Base-by-base conservation (phyloP, 805 yeast species). In the Wickerhamiella kurtzmanii region DNA sequence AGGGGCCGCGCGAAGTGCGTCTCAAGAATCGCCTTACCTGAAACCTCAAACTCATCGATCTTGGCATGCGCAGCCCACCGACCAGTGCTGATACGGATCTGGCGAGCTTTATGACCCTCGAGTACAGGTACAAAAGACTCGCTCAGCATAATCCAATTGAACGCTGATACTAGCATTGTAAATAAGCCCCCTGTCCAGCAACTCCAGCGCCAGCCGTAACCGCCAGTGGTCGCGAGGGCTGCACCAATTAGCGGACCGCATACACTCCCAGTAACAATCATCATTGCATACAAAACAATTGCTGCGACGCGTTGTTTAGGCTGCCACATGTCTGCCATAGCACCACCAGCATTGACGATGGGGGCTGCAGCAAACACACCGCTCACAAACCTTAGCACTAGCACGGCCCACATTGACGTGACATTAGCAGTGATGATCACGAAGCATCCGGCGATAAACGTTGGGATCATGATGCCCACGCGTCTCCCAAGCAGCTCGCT, bases 61-160 rank as follows among this genome's bases (percentile, higher is more conserved):
- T 82, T 92, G 25, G 96, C 82, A 85, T 85, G 85, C 52, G 82
- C 81, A 58, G 80, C 80, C 48, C 70, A 70, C 58, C 84, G 80
- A 41, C 89, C 87, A 4, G 95, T 81, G 61, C 77, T 79, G 57
- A 74, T 71, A 67, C 95, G 75, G 56, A 84, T 57, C 56, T 63
- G 71, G 48, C 64, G 64, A 19, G 95, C 95, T 60, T 78, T 74
- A 37, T 61, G 70, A 56, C 80, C 77, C 52, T 82, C 67, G 46
- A 86, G 76, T 0, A 52, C 54, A 5, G 64, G 61, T 4, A 56
- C 55, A 47, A 66, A 70, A 9, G 63, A 62, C 65, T 68, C 60
- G 61, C 63, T 6, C 53, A 50, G 28, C 55, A 47, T 41, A 60
- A 64, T 0, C 65, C 71, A 74, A 36, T 66, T 62, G 4, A 66